phyloP scores from a whole-genome alignment of 768 basidiomycete genomes.

The Leucosporidium creatinivorum region DNA sequence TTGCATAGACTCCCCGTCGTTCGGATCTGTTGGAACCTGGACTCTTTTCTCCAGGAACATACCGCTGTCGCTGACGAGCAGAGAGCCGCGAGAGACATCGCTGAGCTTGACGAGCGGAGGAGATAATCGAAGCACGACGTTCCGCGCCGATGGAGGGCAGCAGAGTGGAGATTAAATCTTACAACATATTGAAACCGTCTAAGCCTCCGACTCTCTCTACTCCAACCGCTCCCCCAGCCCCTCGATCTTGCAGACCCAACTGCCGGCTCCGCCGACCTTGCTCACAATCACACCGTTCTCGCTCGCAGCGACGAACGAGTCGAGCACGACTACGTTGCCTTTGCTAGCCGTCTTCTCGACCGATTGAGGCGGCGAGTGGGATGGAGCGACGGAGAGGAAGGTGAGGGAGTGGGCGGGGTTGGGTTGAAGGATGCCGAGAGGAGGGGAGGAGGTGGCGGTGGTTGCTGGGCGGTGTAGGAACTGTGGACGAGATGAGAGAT shows the following conservation, averaged over 20 bases:
- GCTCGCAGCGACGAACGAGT: conserved; percentile 2
- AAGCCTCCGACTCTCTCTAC: too few relatives aligned
- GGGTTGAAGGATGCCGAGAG: not conserved
- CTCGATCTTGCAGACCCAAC: not conserved
- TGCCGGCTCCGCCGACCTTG: not conserved
- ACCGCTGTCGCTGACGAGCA: too few relatives aligned
- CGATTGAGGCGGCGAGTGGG: conserved; percentile 2
- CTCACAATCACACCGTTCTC: conserved; percentile 2
- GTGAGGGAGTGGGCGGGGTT: not conserved
- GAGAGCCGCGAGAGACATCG: too few relatives aligned
- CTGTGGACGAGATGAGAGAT: not conserved
- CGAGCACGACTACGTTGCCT: not conserved
- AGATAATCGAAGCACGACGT: too few relatives aligned
- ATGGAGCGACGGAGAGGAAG: conserved; percentile 13
- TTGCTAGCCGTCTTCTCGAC: not conserved
- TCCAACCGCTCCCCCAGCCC: too few relatives aligned
- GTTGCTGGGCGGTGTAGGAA: conserved; percentile 17
- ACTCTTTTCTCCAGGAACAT: too few relatives aligned
- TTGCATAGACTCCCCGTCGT: too few relatives aligned
- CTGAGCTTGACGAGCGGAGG: too few relatives aligned
- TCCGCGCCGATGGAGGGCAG: too few relatives aligned
- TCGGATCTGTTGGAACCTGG: too few relatives aligned
- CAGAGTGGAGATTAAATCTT: too few relatives aligned
- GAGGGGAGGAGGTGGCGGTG: not conserved
- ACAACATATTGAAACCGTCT: too few relatives aligned